A percentile compares a stretch with the other conserved stretches of the same genome.
Evolutionary conservation across 305 asterid species (phyloP).

Genomic region (Solanum aculeatissimum): DNA sequence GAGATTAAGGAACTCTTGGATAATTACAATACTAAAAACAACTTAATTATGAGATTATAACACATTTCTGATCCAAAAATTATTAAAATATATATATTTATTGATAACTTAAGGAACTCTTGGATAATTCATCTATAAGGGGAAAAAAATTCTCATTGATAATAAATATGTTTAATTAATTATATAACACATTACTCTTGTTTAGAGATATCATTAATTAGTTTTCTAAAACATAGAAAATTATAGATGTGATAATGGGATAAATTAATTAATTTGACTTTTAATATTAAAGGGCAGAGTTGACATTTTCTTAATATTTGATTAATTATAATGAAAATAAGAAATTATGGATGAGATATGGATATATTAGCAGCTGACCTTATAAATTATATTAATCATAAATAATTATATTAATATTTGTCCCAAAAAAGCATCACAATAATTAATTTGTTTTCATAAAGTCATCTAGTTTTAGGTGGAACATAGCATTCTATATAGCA

Average conservation of each 20-base stretch:
- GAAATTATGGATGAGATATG: neutral
- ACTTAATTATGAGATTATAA: too few relatives aligned
- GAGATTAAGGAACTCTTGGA: too few relatives aligned
- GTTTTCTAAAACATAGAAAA: neutral
- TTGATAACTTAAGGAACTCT: neutral
- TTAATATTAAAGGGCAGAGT: neutral
- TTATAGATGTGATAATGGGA: neutral
- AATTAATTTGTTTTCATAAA: neutral
- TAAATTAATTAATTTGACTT: neutral
- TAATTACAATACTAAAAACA: too few relatives aligned
- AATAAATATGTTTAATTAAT: neutral
- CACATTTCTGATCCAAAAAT: neutral
- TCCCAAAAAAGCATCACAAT: neutral
- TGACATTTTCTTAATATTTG: neutral
- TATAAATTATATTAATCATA: neutral
- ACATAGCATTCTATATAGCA: neutral
- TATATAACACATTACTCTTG: neutral
- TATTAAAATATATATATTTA: neutral
- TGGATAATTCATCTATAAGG: neutral
- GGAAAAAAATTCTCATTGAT: neutral
- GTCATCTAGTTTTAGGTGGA: neutral
- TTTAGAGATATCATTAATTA: neutral
- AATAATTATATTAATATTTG: neutral
- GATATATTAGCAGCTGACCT: neutral
- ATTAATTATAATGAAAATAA: neutral